Percentiles rank a stretch among this genome's conserved stretches.
Evolutionary conservation across 192 early-diverging fungal genomes (phyloP).

Genomic region (Backusella morwellensis): DNA sequence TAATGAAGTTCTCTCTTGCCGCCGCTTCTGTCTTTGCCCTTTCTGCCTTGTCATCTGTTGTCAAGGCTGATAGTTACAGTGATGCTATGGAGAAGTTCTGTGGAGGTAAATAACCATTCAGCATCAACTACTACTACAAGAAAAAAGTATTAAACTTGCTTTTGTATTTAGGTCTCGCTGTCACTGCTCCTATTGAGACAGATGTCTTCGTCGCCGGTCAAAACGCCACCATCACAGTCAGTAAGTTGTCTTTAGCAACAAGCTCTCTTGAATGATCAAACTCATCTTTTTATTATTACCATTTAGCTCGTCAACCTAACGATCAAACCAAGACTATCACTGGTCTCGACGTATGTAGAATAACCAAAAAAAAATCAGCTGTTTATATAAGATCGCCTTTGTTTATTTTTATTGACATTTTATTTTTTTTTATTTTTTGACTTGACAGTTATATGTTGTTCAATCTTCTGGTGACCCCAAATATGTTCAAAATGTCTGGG

Average conservation of each 20-base stretch:
- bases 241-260: constrained; percentile 14
- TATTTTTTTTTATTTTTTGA: not conserved
- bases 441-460: constrained; percentile 14
- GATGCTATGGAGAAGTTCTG: constrained; percentile 19
- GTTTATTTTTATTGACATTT: constrained; percentile 8
- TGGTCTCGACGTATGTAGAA: constrained; percentile 22
- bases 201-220: constrained; percentile 17
- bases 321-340: constrained; percentile 21
- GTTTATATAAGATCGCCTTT: not conserved
- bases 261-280: not conserved
- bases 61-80: constrained; percentile 8
- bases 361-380: not conserved
- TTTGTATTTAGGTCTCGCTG: constrained; percentile 9
- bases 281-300: not conserved
- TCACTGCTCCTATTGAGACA: constrained; percentile 9
- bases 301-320: constrained; percentile 20
- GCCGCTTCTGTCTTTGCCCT: constrained; percentile 16
- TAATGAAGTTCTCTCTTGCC: constrained; percentile 20
- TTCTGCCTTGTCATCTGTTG: constrained; percentile 4
- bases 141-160: not conserved
- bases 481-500: constrained; percentile 28
- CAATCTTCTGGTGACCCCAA: constrained; percentile 5
- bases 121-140: not conserved
- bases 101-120: constrained; percentile 4
- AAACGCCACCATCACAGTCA: constrained; percentile 23